Conservation (phyloP, 805 yeast genomes). For the Grigorovia humatica region DNA sequence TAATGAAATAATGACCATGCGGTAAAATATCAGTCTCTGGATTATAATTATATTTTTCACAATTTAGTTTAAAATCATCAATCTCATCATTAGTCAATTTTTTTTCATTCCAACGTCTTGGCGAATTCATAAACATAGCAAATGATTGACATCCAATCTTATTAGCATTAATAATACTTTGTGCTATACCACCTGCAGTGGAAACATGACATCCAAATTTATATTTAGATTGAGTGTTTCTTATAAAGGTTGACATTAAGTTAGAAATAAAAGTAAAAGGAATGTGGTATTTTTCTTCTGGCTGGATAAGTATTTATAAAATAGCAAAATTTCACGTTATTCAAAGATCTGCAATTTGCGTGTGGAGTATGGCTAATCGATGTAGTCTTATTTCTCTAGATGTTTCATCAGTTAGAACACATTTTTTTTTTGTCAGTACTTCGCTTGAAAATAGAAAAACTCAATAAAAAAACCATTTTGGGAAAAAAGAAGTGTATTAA, state of each 20-base stretch:
- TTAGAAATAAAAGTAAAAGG: too few species aligned
- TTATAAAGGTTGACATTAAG: constrained; percentile 30
- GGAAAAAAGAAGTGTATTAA: too few species aligned
- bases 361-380: too few species aligned
- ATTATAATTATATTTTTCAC: constrained; percentile 55
- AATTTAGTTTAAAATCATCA: constrained; percentile 49
- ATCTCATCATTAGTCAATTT: constrained; percentile 60
- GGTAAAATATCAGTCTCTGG: constrained; percentile 77
- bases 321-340: too few species aligned
- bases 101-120: constrained; percentile 86
- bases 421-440: too few species aligned
- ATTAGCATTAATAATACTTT: constrained; percentile 51
- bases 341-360: too few species aligned
- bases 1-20: constrained; percentile 90
- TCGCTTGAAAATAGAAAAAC: too few species aligned
- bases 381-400: too few species aligned
- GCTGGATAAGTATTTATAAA: too few species aligned
- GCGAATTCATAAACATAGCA: constrained; percentile 84
- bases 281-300: too few species aligned
- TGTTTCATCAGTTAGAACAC: too few species aligned
- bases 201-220: constrained; percentile 88
- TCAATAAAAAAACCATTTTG: too few species aligned
- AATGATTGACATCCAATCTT: constrained; percentile 59
- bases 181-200: constrained; percentile 68
- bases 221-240: constrained; percentile 35